These are phyloP conservation scores for Apiospora marii DNA, from an alignment of 2,329 filamentous ascomycete species.

Conservation along the genomic window DNA sequence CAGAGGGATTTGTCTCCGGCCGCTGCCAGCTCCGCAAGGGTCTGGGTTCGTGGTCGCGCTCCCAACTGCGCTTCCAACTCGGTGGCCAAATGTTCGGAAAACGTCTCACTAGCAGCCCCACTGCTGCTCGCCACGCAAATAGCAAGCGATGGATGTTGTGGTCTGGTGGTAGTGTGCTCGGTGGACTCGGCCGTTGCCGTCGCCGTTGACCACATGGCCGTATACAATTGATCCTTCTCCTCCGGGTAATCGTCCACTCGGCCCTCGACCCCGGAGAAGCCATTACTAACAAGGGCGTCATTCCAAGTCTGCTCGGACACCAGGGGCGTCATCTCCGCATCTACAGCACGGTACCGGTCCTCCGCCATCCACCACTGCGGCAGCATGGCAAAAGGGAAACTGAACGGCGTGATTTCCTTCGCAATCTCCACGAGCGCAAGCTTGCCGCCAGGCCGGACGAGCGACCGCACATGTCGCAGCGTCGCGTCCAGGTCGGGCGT, in stretches of 20 bases:
- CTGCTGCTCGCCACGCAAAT: background rate
- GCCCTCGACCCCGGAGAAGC: slow-evolving; percentile 22
- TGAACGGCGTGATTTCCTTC: slow-evolving; percentile 25
- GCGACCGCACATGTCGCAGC: slow-evolving; percentile 34
- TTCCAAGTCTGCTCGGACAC: slow-evolving; percentile 1
- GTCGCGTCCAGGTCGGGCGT: slow-evolving; percentile 35
- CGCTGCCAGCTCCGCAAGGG: background rate
- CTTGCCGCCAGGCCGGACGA: slow-evolving; percentile 43
- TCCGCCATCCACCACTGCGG: slow-evolving; percentile 19
- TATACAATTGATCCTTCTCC: background rate
- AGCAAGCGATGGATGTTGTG: background rate
- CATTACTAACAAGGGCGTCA: background rate
- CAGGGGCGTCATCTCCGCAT: slow-evolving; percentile 4
- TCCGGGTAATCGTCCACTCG: background rate
- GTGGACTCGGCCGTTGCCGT: background rate
- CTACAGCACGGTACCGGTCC: slow-evolving; percentile 11
- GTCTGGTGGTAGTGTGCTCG: background rate
- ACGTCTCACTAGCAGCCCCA: background rate
- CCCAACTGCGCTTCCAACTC: background rate
- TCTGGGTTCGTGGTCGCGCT: background rate
- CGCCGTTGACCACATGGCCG: background rate
- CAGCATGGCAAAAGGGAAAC: slow-evolving; percentile 25
- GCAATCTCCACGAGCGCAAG: slow-evolving; percentile 28
- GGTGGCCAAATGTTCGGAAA: background rate
- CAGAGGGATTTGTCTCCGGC: background rate